Percentiles rank a stretch among this genome's conserved stretches.
Conservation (phyloP, 257 asterid genomes). For the Lithospermum erythrorhizon region DNA sequence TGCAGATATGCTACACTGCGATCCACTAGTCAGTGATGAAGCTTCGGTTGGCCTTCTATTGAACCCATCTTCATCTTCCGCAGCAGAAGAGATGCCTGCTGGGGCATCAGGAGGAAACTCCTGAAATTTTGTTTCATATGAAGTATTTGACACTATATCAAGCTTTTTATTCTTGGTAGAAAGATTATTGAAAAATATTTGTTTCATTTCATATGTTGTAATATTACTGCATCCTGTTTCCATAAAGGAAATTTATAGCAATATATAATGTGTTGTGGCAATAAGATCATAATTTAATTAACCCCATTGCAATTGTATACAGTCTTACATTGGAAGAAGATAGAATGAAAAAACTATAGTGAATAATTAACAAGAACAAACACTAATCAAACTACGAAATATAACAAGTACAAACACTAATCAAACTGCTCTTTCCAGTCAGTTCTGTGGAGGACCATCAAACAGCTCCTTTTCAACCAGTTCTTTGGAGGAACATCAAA, state of each 20-base stretch:
- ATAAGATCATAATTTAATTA: no score
- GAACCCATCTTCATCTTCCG: conserved; percentile 5
- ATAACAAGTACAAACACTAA: background rate
- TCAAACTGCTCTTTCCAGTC: background rate
- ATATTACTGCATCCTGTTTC: background rate
- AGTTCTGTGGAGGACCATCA: no score
- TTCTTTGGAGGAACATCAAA: background rate
- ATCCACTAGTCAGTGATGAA: conserved; percentile 10
- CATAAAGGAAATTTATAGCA: background rate
- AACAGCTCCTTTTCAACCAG: no score
- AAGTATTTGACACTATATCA: no score
- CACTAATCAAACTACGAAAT: no score
- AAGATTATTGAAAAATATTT: background rate
- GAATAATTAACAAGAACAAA: background rate
- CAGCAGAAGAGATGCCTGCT: background rate
- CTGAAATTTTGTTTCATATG: background rate
- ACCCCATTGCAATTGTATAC: background rate
- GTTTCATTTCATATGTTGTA: background rate
- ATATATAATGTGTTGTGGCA: no score
- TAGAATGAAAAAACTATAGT: background rate
- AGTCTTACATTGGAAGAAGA: background rate
- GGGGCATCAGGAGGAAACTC: background rate
- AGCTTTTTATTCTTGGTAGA: no score
- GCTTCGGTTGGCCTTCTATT: conserved; percentile 19
- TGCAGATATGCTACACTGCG: background rate